A percentile compares a stretch with the other conserved stretches of the same genome.
These are phyloP conservation scores for Cryptosporidium bovis DNA, from an alignment of 169 alveolate genomes.

Conservation along the genomic window DNA sequence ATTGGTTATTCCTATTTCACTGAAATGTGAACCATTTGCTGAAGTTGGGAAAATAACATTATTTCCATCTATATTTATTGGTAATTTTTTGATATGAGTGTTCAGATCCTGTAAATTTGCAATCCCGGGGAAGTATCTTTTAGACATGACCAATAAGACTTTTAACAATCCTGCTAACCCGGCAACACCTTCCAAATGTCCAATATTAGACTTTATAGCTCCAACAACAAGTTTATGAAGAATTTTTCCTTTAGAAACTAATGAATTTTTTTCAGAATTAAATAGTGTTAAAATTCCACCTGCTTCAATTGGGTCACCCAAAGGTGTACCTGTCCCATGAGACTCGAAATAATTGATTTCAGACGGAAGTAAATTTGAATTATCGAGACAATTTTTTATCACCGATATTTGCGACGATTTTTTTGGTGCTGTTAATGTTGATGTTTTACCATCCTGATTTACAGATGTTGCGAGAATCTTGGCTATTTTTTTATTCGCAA, in stretches of 20 bases:
- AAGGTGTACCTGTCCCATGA: conserved; percentile 85
- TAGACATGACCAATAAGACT: conserved; percentile 42
- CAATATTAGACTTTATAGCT: conserved; percentile 59
- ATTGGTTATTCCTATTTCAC: conserved; percentile 43
- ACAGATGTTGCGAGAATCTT: conserved; percentile 62
- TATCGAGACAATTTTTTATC: conserved; percentile 39
- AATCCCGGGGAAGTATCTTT: conserved; percentile 58
- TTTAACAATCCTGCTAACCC: conserved; percentile 53
- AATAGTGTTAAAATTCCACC: conserved; percentile 70
- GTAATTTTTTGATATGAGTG: conserved; percentile 37
- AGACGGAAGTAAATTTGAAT: conserved; percentile 25
- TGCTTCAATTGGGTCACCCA: conserved; percentile 84
- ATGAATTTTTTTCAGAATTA: neutral
- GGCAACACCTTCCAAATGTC: conserved; percentile 73
- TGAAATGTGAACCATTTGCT: conserved; percentile 9
- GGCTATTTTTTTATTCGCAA: conserved; percentile 54
- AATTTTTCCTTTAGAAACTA: neutral
- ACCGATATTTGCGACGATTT: conserved; percentile 49
- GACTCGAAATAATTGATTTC: conserved; percentile 76
- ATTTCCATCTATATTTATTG: neutral
- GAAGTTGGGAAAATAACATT: conserved; percentile 24
- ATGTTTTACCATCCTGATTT: conserved; percentile 70
- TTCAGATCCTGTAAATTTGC: conserved; percentile 14
- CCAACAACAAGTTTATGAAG: conserved; percentile 22
- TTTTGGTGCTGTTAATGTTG: conserved; percentile 76